Conservation (phyloP, 2,329 filamentous ascomycete species). For the Biscogniauxia sp. region DNA sequence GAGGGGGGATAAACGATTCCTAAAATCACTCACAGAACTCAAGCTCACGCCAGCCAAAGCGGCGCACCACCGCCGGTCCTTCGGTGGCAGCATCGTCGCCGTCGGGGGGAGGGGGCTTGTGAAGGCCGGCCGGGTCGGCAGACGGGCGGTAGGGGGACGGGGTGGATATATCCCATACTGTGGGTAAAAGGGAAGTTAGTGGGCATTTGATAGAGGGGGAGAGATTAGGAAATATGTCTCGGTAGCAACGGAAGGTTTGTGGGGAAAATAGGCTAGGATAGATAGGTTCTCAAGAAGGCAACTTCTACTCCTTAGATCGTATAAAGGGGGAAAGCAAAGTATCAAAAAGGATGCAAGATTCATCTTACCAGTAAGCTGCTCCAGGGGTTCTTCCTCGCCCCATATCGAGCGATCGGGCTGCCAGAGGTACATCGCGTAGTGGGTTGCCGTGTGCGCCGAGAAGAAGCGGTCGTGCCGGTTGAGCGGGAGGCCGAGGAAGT, state of each 20-base stretch:
- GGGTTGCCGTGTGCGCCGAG: slow-evolving; percentile 55
- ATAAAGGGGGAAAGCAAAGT: too few relatives aligned
- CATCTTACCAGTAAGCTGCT: slow-evolving; percentile 43
- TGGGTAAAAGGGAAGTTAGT: too few relatives aligned
- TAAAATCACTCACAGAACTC: too few relatives aligned
- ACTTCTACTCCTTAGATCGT: too few relatives aligned
- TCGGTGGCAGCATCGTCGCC: slow-evolving; percentile 21
- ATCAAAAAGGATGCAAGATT: too few relatives aligned
- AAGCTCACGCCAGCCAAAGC: slow-evolving; percentile 50
- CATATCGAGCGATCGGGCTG: slow-evolving; percentile 55
- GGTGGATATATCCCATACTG: slow-evolving; percentile 56
- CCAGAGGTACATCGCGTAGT: slow-evolving; percentile 63
- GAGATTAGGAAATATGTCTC: too few relatives aligned
- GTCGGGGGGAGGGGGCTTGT: slow-evolving; percentile 34
- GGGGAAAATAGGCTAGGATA: too few relatives aligned
- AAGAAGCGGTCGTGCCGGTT: slow-evolving; percentile 60
- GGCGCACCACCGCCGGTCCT: slow-evolving; percentile 44
- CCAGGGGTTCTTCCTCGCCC: slow-evolving; percentile 55
- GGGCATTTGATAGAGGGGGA: too few relatives aligned
- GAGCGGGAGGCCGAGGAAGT: slow-evolving; percentile 54
- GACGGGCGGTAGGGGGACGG: slow-evolving; percentile 50
- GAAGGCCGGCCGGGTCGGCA: slow-evolving; percentile 43
- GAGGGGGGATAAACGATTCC: too few relatives aligned
- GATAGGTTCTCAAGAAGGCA: too few relatives aligned
- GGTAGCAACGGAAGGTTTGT: too few relatives aligned